Conservation (phyloP, 306 rosid species). For the Dalbergia cochinchinensis region DNA sequence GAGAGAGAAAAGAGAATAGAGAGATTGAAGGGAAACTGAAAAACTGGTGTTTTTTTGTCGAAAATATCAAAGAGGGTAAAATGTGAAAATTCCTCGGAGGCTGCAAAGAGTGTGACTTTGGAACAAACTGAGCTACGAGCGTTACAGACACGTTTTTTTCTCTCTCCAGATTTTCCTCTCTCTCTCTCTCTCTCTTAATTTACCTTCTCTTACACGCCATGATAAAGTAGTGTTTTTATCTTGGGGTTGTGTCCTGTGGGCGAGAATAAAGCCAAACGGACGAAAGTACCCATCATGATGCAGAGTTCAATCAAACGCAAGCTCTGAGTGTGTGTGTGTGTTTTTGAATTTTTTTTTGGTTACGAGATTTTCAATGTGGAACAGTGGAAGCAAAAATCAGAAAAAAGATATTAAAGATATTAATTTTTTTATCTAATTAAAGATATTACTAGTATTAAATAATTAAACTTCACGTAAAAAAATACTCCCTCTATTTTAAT, state of each 20-base stretch:
- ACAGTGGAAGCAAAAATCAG: too few relatives aligned
- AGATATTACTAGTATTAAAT: too few relatives aligned
- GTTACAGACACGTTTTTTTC: not conserved
- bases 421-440: too few relatives aligned
- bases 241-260: not conserved
- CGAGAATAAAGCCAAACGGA: not conserved
- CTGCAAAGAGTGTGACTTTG: constrained; percentile 43
- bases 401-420: too few relatives aligned
- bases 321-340: too few relatives aligned
- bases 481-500: too few relatives aligned
- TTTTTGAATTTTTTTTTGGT: too few relatives aligned
- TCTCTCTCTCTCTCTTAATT: not conserved
- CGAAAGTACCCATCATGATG: constrained; percentile 23
- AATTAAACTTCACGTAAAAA: too few relatives aligned
- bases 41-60: not conserved
- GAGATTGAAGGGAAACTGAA: not conserved
- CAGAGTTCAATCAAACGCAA: not conserved
- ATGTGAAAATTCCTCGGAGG: constrained; percentile 49
- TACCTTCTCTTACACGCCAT: constrained; percentile 61
- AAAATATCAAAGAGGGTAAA: constrained; percentile 19
- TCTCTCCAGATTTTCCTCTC: not conserved
- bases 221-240: constrained; percentile 28
- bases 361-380: too few relatives aligned
- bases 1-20: not conserved
- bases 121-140: not conserved